Conservation (phyloP, 108 stramenopile genomes). For the Cyclotella baltica region DNA sequence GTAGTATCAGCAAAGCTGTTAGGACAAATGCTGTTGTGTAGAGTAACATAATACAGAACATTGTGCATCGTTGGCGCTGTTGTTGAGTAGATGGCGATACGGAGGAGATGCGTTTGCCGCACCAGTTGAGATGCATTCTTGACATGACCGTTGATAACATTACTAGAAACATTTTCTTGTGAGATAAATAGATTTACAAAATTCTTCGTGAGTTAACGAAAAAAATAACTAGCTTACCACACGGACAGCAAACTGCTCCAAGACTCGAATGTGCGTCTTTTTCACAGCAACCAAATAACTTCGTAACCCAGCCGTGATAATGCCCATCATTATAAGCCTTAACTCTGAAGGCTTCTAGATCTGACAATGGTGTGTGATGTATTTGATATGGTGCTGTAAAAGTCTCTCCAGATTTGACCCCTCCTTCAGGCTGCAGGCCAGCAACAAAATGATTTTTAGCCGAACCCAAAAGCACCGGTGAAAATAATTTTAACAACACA, state of each 20-base stretch:
- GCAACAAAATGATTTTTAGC: background rate
- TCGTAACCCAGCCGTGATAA: conserved; percentile 27
- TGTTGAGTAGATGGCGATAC: conserved; percentile 5
- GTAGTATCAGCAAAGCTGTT: conserved; percentile 1
- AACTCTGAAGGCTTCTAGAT: conserved; percentile 2
- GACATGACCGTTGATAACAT: conserved; percentile 23
- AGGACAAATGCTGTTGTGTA: conserved; percentile 11
- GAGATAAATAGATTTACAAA: background rate
- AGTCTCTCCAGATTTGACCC: conserved; percentile 26
- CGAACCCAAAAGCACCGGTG: background rate
- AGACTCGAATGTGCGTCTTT: background rate
- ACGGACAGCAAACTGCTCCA: conserved; percentile 34
- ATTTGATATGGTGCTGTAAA: conserved; percentile 27
- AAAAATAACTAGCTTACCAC: conserved; percentile 16
- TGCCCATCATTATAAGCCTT: conserved; percentile 23
- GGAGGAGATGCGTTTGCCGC: conserved; percentile 21
- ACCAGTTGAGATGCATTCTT: conserved; percentile 39
- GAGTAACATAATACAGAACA: background rate
- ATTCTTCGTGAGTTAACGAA: background rate
- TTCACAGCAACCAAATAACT: conserved; percentile 33
- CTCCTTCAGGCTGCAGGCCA: conserved; percentile 13
- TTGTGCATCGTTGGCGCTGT: conserved; percentile 9
- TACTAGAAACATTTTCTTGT: background rate
- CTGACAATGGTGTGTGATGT: conserved; percentile 16
- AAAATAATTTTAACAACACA: too few species aligned